phyloP scores from a whole-genome alignment of 2,329 filamentous ascomycete genomes.

The Aspergillus sergii region DNA sequence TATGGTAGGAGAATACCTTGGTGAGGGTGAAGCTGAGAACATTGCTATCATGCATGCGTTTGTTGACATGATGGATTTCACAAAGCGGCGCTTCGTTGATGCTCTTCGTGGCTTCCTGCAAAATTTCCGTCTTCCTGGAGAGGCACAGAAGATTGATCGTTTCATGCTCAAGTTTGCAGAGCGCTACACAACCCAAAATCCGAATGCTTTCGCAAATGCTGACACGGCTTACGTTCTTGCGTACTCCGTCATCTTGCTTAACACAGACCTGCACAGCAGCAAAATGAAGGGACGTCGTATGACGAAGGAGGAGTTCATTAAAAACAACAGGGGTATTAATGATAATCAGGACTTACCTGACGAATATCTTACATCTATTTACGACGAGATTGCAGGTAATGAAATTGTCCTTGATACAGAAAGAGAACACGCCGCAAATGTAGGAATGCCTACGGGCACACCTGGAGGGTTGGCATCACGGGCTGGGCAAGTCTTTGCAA shows the following conservation, averaged over 20 bases:
- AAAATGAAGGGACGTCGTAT: slow-evolving; percentile 82
- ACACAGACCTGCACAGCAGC: slow-evolving; percentile 90
- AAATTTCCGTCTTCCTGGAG: slow-evolving; percentile 89
- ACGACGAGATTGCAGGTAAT: slow-evolving; percentile 85
- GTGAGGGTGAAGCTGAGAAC: slow-evolving; percentile 89
- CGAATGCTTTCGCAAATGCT: slow-evolving; percentile 95
- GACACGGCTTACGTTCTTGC: slow-evolving; percentile 95
- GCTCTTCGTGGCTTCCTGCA: slow-evolving; percentile 89
- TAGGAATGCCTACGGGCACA: slow-evolving; percentile 65
- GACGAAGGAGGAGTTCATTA: slow-evolving; percentile 97
- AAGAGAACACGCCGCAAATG: slow-evolving; percentile 81
- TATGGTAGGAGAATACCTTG: slow-evolving; percentile 89
- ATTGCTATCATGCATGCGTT: slow-evolving; percentile 99
- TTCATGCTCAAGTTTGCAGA: slow-evolving; percentile 99
- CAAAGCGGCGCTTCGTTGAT: slow-evolving; percentile 88
- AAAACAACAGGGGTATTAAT: slow-evolving; percentile 98
- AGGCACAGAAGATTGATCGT: slow-evolving; percentile 98
- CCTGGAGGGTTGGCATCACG: slow-evolving; percentile 73
- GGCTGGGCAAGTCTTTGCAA: slow-evolving; percentile 86
- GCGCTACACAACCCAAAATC: slow-evolving; percentile 90
- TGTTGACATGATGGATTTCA: slow-evolving; percentile 93
- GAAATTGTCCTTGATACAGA: slow-evolving; percentile 96
- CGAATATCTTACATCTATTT: slow-evolving; percentile 87
- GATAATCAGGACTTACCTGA: slow-evolving; percentile 91
- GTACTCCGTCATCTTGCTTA: slow-evolving; percentile 95